A percentile compares a stretch with the other conserved stretches of the same genome.
Conservation (phyloP, 2,329 filamentous ascomycete genomes). For the Pseudogymnoascus destructans region DNA sequence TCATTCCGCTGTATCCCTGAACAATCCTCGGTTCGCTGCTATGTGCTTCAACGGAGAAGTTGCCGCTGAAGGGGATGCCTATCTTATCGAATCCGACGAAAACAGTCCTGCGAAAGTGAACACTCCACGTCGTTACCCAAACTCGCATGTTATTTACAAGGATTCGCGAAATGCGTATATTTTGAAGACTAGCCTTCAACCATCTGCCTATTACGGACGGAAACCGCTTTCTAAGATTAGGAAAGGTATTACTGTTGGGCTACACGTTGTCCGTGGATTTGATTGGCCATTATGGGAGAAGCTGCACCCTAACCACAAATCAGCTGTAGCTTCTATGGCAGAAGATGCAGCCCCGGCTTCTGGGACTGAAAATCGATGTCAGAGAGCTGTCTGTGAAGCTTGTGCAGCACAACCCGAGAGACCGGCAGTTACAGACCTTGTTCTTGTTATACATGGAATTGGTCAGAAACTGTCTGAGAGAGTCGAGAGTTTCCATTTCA, state of each 20-base stretch:
- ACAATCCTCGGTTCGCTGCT: constrained; percentile 45
- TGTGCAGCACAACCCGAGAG: constrained; percentile 50
- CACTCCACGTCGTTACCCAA: constrained; percentile 45
- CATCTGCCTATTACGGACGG: constrained; percentile 73
- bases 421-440: constrained; percentile 68
- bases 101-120: constrained; percentile 12
- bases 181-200: constrained; percentile 70
- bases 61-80: constrained; percentile 38
- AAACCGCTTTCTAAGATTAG: constrained; percentile 66
- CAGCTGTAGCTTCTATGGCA: constrained; percentile 23
- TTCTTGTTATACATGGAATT: constrained; percentile 89
- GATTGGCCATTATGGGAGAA: constrained; percentile 64
- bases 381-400: constrained; percentile 34
- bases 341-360: constrained; percentile 18
- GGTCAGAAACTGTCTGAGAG: constrained; percentile 91
- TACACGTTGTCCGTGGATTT: constrained; percentile 83
- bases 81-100: constrained; percentile 13
- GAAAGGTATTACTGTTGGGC: constrained; percentile 69
- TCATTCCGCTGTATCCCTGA: constrained; percentile 22
- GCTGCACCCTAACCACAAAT: constrained; percentile 37
- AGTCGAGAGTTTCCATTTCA: constrained; percentile 94
- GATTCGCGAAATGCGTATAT: constrained; percentile 67
- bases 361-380: constrained; percentile 14
- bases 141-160: constrained; percentile 77
- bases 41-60: constrained; percentile 47